Percentiles rank a stretch among this genome's conserved stretches.
These are phyloP conservation scores for Leishmania arabica DNA, from an alignment of 208 protist genomes.

Conservation along the genomic window DNA sequence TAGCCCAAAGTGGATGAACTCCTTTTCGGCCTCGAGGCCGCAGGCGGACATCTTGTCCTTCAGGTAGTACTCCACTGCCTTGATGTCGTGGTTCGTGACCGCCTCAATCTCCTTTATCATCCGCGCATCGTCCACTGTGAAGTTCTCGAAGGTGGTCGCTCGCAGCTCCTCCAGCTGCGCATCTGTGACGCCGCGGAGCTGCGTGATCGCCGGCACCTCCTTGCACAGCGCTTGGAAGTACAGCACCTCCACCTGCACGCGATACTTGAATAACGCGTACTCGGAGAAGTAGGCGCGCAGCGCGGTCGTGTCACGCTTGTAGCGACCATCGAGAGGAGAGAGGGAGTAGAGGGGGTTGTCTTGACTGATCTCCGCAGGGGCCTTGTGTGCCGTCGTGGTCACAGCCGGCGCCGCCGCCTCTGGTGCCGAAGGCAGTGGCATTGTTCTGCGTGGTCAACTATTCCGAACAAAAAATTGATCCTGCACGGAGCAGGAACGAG, in stretches of 20 bases:
- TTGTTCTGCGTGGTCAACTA: neutral
- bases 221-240: slow-evolving; percentile 87
- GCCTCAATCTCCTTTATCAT: slow-evolving; percentile 94
- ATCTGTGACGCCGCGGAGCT: slow-evolving; percentile 54
- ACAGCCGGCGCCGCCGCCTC: neutral
- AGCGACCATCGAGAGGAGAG: slow-evolving; percentile 94
- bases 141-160: slow-evolving; percentile 64
- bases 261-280: slow-evolving; percentile 91
- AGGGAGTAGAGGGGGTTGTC: slow-evolving; percentile 86
- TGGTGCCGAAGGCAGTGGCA: neutral
- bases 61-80: slow-evolving; percentile 97
- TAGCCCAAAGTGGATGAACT: slow-evolving; percentile 97
- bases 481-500: neutral
- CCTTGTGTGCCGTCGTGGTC: slow-evolving; percentile 28
- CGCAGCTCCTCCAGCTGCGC: slow-evolving; percentile 59
- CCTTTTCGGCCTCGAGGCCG: slow-evolving; percentile 65
- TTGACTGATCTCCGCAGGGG: slow-evolving; percentile 33
- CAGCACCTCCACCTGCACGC: slow-evolving; percentile 92
- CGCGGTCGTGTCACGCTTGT: slow-evolving; percentile 62
- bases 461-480: neutral
- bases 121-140: slow-evolving; percentile 75
- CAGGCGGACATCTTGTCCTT: slow-evolving; percentile 89
- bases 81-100: slow-evolving; percentile 97
- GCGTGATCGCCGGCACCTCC: slow-evolving; percentile 58
- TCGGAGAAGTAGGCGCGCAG: slow-evolving; percentile 94